These are phyloP conservation scores for Domatiomyces catenatus DNA, from an alignment of 2,329 filamentous ascomycete genomes.

Conservation along the genomic window DNA sequence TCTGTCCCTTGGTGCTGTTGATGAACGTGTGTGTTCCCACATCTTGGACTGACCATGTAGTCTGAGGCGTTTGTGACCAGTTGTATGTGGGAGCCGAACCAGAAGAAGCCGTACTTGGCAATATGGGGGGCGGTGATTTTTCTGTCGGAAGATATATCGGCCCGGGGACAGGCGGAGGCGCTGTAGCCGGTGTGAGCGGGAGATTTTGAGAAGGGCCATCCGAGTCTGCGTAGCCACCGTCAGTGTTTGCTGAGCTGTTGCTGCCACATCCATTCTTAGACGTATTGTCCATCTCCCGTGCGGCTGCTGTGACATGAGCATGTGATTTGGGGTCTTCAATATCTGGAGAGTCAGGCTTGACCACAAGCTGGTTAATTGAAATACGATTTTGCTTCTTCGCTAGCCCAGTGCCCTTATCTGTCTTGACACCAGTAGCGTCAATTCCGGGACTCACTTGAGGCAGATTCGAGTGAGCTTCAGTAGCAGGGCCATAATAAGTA, in stretches of 20 bases:
- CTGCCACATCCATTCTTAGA: neutral
- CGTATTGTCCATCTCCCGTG: neutral
- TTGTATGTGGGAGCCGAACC: neutral
- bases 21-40: neutral
- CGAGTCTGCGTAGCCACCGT: neutral
- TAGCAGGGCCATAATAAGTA: neutral
- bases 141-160: neutral
- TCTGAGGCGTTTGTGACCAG: neutral
- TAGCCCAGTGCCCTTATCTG: neutral
- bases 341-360: neutral
- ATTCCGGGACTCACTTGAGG: neutral
- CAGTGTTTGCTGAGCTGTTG: neutral
- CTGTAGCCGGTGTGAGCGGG: neutral
- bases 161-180: neutral
- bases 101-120: neutral
- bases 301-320: neutral
- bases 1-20: neutral
- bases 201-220: neutral
- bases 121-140: neutral
- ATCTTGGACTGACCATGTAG: neutral
- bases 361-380: neutral
- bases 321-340: neutral
- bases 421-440: neutral
- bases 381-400: neutral
- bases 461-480: neutral